Evolutionary conservation across 805 yeast species (phyloP), one percentile per base, ranked within the genome.

Genomic region (Saccharomycopsis vini): DNA sequence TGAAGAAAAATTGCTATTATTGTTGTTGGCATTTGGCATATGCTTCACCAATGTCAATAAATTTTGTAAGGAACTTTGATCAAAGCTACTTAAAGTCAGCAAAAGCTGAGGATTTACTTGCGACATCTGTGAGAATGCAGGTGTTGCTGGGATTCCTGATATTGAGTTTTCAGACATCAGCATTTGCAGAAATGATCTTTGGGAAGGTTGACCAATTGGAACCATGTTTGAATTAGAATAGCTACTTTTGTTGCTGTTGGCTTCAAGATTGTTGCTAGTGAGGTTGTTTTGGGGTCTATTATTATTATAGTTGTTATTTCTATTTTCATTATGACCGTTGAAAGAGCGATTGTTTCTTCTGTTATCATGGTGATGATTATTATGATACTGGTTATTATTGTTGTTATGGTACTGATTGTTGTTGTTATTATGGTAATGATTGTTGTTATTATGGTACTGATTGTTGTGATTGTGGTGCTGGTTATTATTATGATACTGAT

Each of bases 41-140:
- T 43, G 35, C 21, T 57, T 61, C 42, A 61, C 57, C 40, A 62
- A 43, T 7, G 58, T 46, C 37, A 62, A 43, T 45, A 63, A 58
- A 41, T 53, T 59, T 37, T 61, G 63, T n/a, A 63, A 42, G 3
- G 65, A 52, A 21, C 49, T 52, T 19, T 62, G 64, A 45, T 62
- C 64, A 50, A 62, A 47, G 13, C 47, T 50, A 20, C 47, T 43
- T 15, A 49, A 40, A 3, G 47, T 33, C 22, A 35, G 40, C 19
- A 45, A 31, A 15, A 45, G 33, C 6, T 33, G 36, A 21, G 51
- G 42, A 30, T 42, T 45, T 21, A 48, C 21, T 12, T 34, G 67
- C 62, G 54, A 66, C 55, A 16, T 41, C 18, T 35, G 50, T 29
- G 40, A 58, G 32, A 41, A 43, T n/a, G n/a, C n/a, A n/a, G n/a